Conservation (phyloP, 257 asterid genomes). For the Dorcoceras hygrometricum region DNA sequence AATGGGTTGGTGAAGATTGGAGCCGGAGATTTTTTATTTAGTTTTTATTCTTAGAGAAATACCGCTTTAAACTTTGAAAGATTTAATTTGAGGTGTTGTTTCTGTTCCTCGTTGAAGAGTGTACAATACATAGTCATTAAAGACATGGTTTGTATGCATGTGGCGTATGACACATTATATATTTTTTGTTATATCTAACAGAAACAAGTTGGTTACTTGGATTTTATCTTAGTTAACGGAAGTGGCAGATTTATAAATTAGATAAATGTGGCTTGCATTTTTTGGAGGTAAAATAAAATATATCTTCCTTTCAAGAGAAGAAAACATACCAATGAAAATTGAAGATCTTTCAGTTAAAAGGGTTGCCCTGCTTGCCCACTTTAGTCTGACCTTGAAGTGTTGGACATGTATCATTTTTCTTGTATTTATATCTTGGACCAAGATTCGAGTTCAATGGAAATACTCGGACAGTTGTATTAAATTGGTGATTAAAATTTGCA, state of each 20-base stretch:
- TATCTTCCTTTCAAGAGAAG: neutral
- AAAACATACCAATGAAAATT: neutral
- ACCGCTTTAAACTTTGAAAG: neutral
- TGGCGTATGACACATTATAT: too few relatives aligned
- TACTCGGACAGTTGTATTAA: neutral
- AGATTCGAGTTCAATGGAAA: neutral
- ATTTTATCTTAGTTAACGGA: too few relatives aligned
- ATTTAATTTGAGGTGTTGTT: too few relatives aligned
- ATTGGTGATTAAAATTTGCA: constrained; percentile 26
- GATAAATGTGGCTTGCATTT: neutral
- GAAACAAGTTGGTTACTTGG: too few relatives aligned
- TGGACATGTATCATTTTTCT: neutral
- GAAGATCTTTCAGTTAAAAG: neutral
- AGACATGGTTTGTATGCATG: too few relatives aligned
- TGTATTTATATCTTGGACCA: neutral
- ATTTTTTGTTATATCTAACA: too few relatives aligned
- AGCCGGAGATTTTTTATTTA: too few relatives aligned
- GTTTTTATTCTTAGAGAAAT: too few relatives aligned
- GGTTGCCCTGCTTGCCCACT: neutral
- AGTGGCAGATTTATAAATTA: too few relatives aligned
- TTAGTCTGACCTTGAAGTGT: neutral
- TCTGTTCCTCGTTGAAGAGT: neutral
- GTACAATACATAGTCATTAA: neutral
- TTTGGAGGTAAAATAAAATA: neutral
- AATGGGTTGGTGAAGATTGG: neutral